Evolutionary conservation across 1,284 basidiomycete genomes (phyloP), one percentile per base, ranked within the genome.

Genomic region (Malassezia psittaci): DNA sequence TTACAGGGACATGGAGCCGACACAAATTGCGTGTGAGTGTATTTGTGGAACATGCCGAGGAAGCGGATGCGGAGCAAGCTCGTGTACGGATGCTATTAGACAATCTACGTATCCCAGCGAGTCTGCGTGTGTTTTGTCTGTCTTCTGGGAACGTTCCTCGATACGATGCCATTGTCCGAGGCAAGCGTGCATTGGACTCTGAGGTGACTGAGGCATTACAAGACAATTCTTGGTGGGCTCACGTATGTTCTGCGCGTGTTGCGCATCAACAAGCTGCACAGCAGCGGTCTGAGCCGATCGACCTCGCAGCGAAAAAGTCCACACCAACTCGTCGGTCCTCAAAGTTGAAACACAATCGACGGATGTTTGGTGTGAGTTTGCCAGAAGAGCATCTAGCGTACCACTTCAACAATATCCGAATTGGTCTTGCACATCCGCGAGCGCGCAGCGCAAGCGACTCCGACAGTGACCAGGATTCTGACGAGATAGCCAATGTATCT

Each of bases 1-100:
- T 72, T 19, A 74, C 72, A 0, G 65, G 68, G 42, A 68, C 67
- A 24, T 74, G 72, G 72, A 71, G 67, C 43, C 50, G 57, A 34
- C 70, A 74, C 61, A 62, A 68, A 54, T 60, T 74, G 32, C 68
- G 72, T 10, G 72, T 74, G 29, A 68, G 63, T 18, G 72, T 74
- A 4, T 74, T 74, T 60, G 72, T 74, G 44, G 72, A 74, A 49
- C 64, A 67, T n/a, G 52, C 61, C 3, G 51, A 56, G 44, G 69
- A 74, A 52, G 54, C 71, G 35, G 65, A 63, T 16, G 60, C 67
- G 34, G 72, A 74, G 49, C 52, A 66, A 37, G 53, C 51, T 21
- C 61, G 72, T 15, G 69, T 74, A 37, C 66, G 65, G 4, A 62
- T 64, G 9, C 54, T 74, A 39, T 57, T 74, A 5, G 72, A 74